Evolutionary conservation across 352 stramenopile species (phyloP).

Genomic region (Globisporangium radiosum): DNA sequence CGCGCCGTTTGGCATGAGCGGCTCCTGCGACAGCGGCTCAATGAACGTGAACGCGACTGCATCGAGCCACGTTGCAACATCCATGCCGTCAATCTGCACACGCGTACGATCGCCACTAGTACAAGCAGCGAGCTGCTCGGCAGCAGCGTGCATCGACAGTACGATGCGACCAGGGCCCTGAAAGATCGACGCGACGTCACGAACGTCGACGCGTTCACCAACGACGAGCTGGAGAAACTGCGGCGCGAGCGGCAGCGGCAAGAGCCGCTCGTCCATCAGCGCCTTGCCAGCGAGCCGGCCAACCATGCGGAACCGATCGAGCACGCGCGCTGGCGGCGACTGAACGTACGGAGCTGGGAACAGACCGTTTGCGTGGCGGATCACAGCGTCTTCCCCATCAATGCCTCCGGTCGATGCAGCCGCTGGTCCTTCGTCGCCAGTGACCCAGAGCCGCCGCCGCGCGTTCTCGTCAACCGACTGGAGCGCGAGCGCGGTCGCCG

Average conservation of each 20-base stretch:
- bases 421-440: conserved; percentile 26
- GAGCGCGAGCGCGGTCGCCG: conserved; percentile 58
- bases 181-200: conserved; percentile 58
- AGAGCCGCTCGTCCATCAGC: conserved; percentile 73
- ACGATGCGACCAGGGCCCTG: conserved; percentile 57
- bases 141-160: conserved; percentile 41
- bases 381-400: conserved; percentile 29
- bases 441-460: conserved; percentile 39
- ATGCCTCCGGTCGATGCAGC: not conserved
- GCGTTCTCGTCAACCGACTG: conserved; percentile 49
- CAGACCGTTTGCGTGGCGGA: conserved; percentile 73
- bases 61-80: conserved; percentile 46
- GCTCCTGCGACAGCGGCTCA: conserved; percentile 68
- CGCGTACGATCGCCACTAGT: conserved; percentile 11
- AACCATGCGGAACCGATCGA: conserved; percentile 79
- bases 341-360: conserved; percentile 58
- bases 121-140: conserved; percentile 17
- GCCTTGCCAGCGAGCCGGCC: conserved; percentile 74
- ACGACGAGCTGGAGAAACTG: conserved; percentile 80
- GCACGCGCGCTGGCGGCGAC: conserved; percentile 20
- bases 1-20: conserved; percentile 37
- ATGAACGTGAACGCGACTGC: conserved; percentile 69
- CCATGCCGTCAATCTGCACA: conserved; percentile 57
- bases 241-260: conserved; percentile 61
- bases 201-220: conserved; percentile 42